phyloP scores from a whole-genome alignment of 2,329 filamentous ascomycete species.

The Hypoxylon rubiginosum region DNA sequence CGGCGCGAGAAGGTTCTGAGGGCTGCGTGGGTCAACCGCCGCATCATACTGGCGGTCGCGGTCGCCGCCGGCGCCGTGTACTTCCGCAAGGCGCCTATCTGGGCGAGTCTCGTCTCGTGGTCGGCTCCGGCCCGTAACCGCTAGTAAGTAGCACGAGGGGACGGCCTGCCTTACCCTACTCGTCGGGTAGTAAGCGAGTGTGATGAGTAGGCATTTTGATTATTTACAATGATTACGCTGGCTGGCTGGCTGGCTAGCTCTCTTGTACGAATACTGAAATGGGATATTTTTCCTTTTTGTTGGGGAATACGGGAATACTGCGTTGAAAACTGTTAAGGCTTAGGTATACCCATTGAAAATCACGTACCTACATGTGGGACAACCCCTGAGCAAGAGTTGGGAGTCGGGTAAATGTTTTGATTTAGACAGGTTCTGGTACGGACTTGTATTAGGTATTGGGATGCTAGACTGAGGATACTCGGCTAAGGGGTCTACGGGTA shows the following conservation, averaged over 20 bases:
- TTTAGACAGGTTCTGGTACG: background rate
- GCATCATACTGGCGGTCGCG: slow-evolving; percentile 73
- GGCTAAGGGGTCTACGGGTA: background rate
- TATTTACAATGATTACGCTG: background rate
- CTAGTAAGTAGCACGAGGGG: no score
- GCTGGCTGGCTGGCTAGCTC: no score
- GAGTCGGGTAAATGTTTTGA: background rate
- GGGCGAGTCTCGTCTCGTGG: slow-evolving; percentile 48
- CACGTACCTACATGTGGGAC: no score
- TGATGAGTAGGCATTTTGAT: background rate
- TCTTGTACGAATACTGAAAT: background rate
- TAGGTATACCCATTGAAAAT: background rate
- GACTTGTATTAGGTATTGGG: background rate
- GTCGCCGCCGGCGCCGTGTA: slow-evolving; percentile 78
- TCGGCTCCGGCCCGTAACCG: slow-evolving; percentile 25
- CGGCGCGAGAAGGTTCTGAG: slow-evolving; percentile 63
- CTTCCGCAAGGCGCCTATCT: slow-evolving; percentile 65
- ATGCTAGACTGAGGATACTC: background rate
- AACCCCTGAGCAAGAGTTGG: background rate
- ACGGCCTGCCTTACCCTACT: no score
- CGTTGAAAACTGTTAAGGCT: background rate
- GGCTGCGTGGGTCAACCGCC: slow-evolving; percentile 74
- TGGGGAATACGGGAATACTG: background rate
- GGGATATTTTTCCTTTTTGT: background rate
- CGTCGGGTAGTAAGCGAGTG: background rate